These are phyloP conservation scores for Secale cereale DNA, from an alignment of 176 grass and related monocot species.

Conservation along the genomic window DNA sequence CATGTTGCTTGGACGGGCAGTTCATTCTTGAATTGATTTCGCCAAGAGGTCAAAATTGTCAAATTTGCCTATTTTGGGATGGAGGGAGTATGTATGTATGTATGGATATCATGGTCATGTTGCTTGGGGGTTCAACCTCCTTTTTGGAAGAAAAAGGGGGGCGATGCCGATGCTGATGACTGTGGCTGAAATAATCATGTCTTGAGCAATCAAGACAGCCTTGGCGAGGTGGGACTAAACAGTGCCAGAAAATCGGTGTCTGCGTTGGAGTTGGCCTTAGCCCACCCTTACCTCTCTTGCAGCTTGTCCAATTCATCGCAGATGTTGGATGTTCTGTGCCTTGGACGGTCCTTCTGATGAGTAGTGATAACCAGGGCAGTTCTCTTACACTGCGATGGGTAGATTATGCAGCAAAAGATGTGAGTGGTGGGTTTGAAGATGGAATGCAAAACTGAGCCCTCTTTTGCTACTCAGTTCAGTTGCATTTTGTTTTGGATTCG, in stretches of 20 bases:
- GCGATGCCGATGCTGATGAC: not conserved
- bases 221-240: not conserved
- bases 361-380: not conserved
- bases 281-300: not conserved
- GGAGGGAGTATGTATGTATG: too few species aligned
- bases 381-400: not conserved
- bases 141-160: too few species aligned
- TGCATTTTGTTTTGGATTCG: too few species aligned
- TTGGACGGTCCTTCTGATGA: slow-evolving; percentile 19
- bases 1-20: not conserved
- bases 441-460: slow-evolving; percentile 3
- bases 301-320: not conserved
- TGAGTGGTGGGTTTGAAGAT: not conserved
- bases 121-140: too few species aligned
- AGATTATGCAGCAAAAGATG: not conserved
- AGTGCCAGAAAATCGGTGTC: too few species aligned
- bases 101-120: too few species aligned
- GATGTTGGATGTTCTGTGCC: not conserved
- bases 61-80: too few species aligned
- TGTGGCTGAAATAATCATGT: not conserved
- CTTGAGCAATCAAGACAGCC: slow-evolving; percentile 8
- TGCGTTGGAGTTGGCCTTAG: too few species aligned
- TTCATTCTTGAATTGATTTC: too few species aligned
- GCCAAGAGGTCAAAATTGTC: too few species aligned
- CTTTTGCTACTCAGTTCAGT: not conserved